Evolutionary conservation across 192 early-diverging fungal genomes (phyloP), one percentile per base, ranked within the genome.

Genomic region (Cladochytrium replicatum): DNA sequence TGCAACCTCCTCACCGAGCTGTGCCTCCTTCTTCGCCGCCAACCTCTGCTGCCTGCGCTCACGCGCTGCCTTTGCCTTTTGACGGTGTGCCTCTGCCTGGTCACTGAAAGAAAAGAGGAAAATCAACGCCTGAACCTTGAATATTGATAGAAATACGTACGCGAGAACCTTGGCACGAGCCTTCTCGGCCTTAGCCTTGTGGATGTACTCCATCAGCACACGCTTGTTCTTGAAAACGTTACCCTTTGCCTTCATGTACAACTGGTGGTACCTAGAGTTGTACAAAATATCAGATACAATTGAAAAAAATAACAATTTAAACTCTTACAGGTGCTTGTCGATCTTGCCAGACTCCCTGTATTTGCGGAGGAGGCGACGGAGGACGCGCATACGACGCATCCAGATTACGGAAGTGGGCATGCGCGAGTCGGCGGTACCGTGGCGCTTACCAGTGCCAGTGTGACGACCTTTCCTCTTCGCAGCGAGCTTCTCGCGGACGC

Each of bases 151-250:
- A 17, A 29, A 2, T 27, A 64, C 60, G 31, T 69, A 69, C 69
- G 81, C 79, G 50, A 97, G 75, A 50, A 82, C 57, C 84, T 91
- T 87, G 57, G 81, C 75, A 80, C 93, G 87, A 52, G 84, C 72
- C 74, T 95, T 91, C 79, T 97, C 92, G 41, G 93, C 89, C 87
- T 97, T 97, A 63, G 86, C 88, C 81, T 93, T 94, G 83, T 95
- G 91, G 74, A 97, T 97, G 78, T 88, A 88, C 77, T 97, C 93
- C 88, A 97, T 97, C 38, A 97, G 71, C 54, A 97, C 93, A 74
- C 93, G 87, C 87, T 97, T 97, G 89, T 93, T 97, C 87, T 97
- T 97, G 82, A 97, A 97, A 50, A 89, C 89, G 76, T 93, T 95
- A 93, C 93, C 93, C 88, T 97, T 97, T 51, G 90, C 78, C 83